Evolutionary conservation across 129 eudicot genomes (phyloP), one percentile per base, ranked within the genome.

Genomic region (Helianthus tuberosus): DNA sequence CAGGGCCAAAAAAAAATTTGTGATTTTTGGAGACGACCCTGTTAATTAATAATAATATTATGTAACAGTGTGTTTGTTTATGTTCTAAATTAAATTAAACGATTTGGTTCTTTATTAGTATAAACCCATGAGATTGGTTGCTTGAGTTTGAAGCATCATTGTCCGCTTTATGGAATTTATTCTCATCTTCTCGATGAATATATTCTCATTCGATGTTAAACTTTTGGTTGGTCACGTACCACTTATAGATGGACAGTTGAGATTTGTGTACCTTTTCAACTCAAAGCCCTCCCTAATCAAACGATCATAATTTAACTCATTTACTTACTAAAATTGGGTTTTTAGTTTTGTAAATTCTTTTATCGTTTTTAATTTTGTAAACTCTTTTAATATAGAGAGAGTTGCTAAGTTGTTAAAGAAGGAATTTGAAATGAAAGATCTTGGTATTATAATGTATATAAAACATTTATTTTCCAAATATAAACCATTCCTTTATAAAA

Each of bases 121-220:
- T 68, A 82, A 59, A 76, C 29, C 47, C 41, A 41, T 12, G 35
- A 75, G 81, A 69, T 64, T 78, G 89, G 51, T 89, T 79, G 92
- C 96, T 89, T 89, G 85, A 75, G 82, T 74, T 82, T 84, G 84
- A 89, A 89, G 96, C 96, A 86, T 89, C 92, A 73, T 78, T 79
- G 41, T 76, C 48, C 64, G 75, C 92, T 84, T 81, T 89, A 64
- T 53, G 53, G 86, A 89, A 86, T 84, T 79, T 82, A 84, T 89
- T 84, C 96, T 79, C 83, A 78, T 78, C 82, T 77, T 59, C 78
- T 36, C 46, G 65, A 65, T 86, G 91, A 89, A 89, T 89, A 89
- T 84, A 89, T 89, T 84, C 96, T 81, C 75, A 76, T 74, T 80
- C 74, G 79, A 79, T 72, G 79, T 72, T 36, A 52, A 66, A 73